Conservation (phyloP, 169 alveolate genomes). For the Eimeria maxima region DNA sequence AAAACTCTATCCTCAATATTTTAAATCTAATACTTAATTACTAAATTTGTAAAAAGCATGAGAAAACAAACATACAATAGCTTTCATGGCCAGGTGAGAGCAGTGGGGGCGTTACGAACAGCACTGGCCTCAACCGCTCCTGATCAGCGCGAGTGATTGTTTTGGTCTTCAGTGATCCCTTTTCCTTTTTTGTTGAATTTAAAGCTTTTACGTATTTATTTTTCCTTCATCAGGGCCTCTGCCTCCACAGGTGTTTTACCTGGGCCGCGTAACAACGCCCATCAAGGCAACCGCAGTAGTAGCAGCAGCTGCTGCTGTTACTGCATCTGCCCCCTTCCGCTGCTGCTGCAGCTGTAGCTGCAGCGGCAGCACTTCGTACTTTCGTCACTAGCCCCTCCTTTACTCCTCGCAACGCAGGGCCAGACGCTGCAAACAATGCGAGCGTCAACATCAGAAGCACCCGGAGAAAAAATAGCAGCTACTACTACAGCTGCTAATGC, state of each 20-base stretch:
- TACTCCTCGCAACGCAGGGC: no score
- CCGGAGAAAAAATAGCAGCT: slow-evolving; percentile 5
- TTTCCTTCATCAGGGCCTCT: slow-evolving; percentile 28
- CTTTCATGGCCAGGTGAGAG: neutral
- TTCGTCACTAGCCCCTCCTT: no score
- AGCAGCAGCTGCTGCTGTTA: no score
- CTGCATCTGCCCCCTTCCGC: no score
- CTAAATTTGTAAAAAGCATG: neutral
- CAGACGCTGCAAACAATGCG: neutral
- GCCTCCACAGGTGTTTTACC: neutral
- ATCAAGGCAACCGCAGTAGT: no score
- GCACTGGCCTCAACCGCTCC: neutral
- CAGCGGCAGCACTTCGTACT: no score
- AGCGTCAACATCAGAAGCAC: neutral
- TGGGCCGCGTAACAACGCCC: neutral
- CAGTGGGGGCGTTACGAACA: neutral
- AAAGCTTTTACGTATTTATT: neutral
- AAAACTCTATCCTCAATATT: neutral
- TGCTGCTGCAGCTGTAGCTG: no score
- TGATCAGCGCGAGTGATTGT: no score
- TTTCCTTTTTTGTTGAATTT: neutral
- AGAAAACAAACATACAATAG: neutral
- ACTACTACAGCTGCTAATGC: neutral
- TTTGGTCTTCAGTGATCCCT: neutral
- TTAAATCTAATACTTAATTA: neutral